These are phyloP conservation scores for Flueggea neowawraea DNA, from an alignment of 441 rosid species.

Conservation along the genomic window DNA sequence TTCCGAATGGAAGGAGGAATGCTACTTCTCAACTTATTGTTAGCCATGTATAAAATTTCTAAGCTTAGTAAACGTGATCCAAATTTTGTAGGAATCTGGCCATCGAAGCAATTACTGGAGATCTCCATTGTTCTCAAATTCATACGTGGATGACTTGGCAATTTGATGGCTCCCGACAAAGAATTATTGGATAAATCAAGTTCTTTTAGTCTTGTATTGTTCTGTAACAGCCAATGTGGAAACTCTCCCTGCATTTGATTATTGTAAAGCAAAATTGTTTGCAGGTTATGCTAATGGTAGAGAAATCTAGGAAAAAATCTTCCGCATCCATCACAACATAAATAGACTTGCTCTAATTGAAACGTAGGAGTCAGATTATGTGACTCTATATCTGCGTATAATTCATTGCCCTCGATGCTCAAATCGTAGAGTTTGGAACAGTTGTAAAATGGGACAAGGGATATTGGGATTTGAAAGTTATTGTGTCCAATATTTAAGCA, in stretches of 20 bases:
- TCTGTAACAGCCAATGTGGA: slow-evolving; percentile 17
- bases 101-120: slow-evolving; percentile 12
- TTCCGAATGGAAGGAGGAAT: slow-evolving; percentile 15
- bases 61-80: slow-evolving; percentile 8
- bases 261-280: neutral
- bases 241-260: neutral
- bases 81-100: slow-evolving; percentile 12
- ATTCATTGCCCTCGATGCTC: too few species aligned
- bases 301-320: too few species aligned
- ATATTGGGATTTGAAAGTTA: too few species aligned
- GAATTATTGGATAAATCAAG: slow-evolving; percentile 7
- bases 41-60: neutral
- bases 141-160: slow-evolving; percentile 11
- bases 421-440: too few species aligned
- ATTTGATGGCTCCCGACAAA: slow-evolving; percentile 9
- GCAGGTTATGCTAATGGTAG: too few species aligned
- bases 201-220: slow-evolving; percentile 11
- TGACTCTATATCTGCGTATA: too few species aligned
- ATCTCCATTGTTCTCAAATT: slow-evolving; percentile 1
- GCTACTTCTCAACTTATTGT: slow-evolving; percentile 1
- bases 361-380: too few species aligned
- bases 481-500: neutral
- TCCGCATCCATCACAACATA: too few species aligned
- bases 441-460: too few species aligned
- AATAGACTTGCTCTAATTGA: too few species aligned